Base-by-base conservation (phyloP, 352 stramenopile species). In the Aphanomyces stellatus region DNA sequence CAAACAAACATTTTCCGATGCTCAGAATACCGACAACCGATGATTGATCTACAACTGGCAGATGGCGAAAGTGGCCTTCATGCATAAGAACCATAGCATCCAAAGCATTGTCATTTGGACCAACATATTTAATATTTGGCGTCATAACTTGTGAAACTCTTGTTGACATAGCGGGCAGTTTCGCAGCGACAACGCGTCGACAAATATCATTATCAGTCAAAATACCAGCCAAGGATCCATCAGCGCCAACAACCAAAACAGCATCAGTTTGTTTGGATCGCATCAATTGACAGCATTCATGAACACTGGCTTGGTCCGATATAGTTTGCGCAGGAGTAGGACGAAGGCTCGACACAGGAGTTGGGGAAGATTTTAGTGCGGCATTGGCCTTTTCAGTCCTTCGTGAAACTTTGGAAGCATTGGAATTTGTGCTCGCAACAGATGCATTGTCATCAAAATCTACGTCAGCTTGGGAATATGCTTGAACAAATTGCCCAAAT, bases 1-100 rank as follows among this genome's bases (percentile, higher is more conserved):
- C 96, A 77, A 99, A 98, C 56, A 99, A 86, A 67, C 97, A 99
- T 68, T 98, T 98, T 17, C 95, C 96, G 78, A 99, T 99, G 78
- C 99, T 98, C 31, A 99, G 75, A 31, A 99, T 77, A 56, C 97
- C 97, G 19, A 95, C 91, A 34, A 99, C 96, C 28, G 73, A 77
- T 6, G 91, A 85, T 19, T 77, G 72, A 31, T 71, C 74, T 0
- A 98, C 88, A 19, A 99, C 97, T 3, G 97, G 97, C 49, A 99
- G 72, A 69, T 99, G 96, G 28, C 94, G 92, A 72, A 99, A 99
- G 48, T 96, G 88, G 53, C 96, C 96, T 69, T 99, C 95, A 40
- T 99, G 87, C 97, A 99, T 99, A 27, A 91, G 97, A 17, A 97
- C 79, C 74, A 99, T 85, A 1, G 96, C 96, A 60, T 99, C 96